phyloP scores from a whole-genome alignment of 2,329 filamentous ascomycete genomes.

The Colletotrichum eleusines region DNA sequence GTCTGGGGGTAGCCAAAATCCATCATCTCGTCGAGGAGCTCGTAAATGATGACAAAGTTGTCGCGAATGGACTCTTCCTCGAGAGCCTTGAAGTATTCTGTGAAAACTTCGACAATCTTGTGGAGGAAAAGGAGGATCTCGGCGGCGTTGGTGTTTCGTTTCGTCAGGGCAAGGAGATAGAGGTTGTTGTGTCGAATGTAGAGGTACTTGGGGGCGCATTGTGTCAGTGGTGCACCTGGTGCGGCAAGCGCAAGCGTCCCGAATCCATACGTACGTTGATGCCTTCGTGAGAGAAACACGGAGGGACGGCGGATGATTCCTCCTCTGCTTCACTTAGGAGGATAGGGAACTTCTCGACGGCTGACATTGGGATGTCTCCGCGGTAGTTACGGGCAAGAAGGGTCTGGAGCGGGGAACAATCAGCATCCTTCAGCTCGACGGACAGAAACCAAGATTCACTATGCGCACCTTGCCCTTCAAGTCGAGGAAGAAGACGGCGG shows the following conservation, averaged over 20 bases:
- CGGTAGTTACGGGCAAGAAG: slow-evolving; percentile 98
- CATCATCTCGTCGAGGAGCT: slow-evolving; percentile 99
- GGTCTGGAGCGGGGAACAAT: slow-evolving; percentile 70
- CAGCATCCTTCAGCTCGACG: slow-evolving; percentile 38
- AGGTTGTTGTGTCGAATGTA: slow-evolving; percentile 99
- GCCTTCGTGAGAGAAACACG: slow-evolving; percentile 98
- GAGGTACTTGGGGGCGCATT: slow-evolving; percentile 78
- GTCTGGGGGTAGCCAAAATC: slow-evolving; percentile 99
- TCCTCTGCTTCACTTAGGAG: slow-evolving; percentile 98
- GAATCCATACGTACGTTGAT: slow-evolving; percentile 80
- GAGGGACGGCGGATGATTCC: slow-evolving; percentile 96
- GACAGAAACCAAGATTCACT: neutral
- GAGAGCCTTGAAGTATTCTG: slow-evolving; percentile 99
- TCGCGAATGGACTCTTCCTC: slow-evolving; percentile 99
- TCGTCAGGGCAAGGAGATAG: slow-evolving; percentile 96
- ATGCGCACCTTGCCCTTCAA: slow-evolving; percentile 94
- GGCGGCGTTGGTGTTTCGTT: slow-evolving; percentile 98
- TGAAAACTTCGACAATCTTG: slow-evolving; percentile 98
- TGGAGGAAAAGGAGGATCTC: slow-evolving; percentile 98
- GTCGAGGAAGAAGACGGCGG: slow-evolving; percentile 97
- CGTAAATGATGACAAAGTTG: slow-evolving; percentile 99
- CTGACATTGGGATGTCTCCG: slow-evolving; percentile 98
- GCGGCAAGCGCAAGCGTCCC: slow-evolving; percentile 24
- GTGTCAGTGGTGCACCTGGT: slow-evolving; percentile 40
- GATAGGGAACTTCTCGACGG: slow-evolving; percentile 96